These are phyloP conservation scores for Zygoascus meyerae DNA, from an alignment of 1,139 yeast genomes.

Conservation along the genomic window DNA sequence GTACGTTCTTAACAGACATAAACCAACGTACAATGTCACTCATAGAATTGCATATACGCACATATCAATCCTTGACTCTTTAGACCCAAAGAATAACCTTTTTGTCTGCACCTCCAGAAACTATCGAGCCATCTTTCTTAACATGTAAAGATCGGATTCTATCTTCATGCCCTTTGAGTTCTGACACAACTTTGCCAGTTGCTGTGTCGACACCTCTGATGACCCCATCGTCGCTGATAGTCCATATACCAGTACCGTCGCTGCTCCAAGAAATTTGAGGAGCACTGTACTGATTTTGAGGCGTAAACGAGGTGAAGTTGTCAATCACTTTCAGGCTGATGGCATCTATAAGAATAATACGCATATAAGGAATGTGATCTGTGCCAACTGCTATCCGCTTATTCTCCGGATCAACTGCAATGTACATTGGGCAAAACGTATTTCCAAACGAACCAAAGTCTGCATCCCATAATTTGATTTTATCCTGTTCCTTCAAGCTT, in stretches of 20 bases:
- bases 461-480: constrained; percentile 63
- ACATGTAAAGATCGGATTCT: constrained; percentile 47
- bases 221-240: constrained; percentile 64
- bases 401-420: constrained; percentile 32
- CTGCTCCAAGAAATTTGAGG: constrained; percentile 31
- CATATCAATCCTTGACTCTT: neutral
- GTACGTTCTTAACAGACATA: neutral
- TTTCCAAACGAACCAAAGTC: constrained; percentile 53
- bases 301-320: constrained; percentile 55
- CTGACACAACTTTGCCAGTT: constrained; percentile 14
- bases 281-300: constrained; percentile 66
- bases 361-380: constrained; percentile 70
- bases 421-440: constrained; percentile 55
- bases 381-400: constrained; percentile 52
- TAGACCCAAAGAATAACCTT: constrained; percentile 26
- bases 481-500: constrained; percentile 16
- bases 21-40: neutral
- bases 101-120: constrained; percentile 46
- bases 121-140: constrained; percentile 30
- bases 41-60: neutral
- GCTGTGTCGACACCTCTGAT: constrained; percentile 39
- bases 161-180: constrained; percentile 10
- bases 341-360: constrained; percentile 40
- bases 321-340: constrained; percentile 43
- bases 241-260: constrained; percentile 50